Conservation (phyloP, 495 filamentous ascomycete species). For the Venustampulla echinocandica region DNA sequence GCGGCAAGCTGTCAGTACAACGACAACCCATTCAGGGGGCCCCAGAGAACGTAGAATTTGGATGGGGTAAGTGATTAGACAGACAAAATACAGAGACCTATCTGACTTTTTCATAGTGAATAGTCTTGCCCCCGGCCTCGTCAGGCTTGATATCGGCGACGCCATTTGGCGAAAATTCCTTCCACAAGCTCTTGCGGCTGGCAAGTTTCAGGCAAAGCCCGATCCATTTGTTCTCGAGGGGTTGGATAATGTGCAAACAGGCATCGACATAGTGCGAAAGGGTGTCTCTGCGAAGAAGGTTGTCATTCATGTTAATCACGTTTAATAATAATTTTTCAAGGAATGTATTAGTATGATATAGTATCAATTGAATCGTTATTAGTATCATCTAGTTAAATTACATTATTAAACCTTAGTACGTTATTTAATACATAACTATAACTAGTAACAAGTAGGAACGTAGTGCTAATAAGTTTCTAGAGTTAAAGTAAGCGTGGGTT, state of each 20-base stretch:
- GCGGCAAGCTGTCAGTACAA: constrained; percentile 26
- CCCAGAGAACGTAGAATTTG: background rate
- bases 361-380: too few species aligned
- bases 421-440: too few species aligned
- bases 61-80: constrained; percentile 1
- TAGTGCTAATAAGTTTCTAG: too few species aligned
- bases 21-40: background rate
- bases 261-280: constrained; percentile 24
- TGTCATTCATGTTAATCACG: too few species aligned
- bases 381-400: too few species aligned
- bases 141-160: constrained; percentile 11
- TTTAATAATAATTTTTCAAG: too few species aligned
- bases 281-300: constrained; percentile 34
- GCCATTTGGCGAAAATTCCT: constrained; percentile 17
- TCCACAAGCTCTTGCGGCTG: constrained; percentile 9
- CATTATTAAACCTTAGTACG: too few species aligned
- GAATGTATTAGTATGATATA: too few species aligned
- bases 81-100: background rate
- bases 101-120: constrained; percentile 2
- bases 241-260: constrained; percentile 29
- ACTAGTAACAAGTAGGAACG: too few species aligned
- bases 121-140: constrained; percentile 7
- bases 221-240: constrained; percentile 30
- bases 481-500: too few species aligned
- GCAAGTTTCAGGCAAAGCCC: constrained; percentile 22